Conservation (phyloP, 2,329 filamentous ascomycete species). For the Eurotiales sp. region DNA sequence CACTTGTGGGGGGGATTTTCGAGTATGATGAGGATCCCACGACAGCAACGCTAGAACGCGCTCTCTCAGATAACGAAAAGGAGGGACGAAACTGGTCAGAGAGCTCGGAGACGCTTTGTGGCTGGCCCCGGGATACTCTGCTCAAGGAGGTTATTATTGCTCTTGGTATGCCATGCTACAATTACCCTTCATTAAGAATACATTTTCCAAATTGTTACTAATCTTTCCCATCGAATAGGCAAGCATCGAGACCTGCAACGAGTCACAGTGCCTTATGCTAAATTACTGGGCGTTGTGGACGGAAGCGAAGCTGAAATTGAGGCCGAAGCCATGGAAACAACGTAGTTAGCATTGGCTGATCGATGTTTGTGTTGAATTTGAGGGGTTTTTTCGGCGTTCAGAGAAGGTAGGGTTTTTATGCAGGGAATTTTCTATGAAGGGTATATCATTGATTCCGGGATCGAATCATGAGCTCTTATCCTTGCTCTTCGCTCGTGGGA, state of each 20-base stretch:
- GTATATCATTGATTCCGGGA: neutral
- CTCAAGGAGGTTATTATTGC: constrained; percentile 89
- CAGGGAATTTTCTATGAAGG: neutral
- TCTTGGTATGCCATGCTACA: constrained; percentile 62
- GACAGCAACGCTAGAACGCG: constrained; percentile 17
- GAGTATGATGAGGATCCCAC: constrained; percentile 54
- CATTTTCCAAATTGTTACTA: neutral
- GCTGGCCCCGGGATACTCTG: constrained; percentile 84
- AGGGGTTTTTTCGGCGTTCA: constrained; percentile 2
- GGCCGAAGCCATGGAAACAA: constrained; percentile 28
- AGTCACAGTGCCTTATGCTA: constrained; percentile 90
- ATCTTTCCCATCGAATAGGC: constrained; percentile 51
- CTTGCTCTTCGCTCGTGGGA: neutral
- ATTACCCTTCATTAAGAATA: neutral
- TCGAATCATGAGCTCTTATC: neutral
- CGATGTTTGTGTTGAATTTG: neutral
- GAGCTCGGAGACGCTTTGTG: constrained; percentile 69
- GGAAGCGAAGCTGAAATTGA: constrained; percentile 26
- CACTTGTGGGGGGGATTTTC: constrained; percentile 68
- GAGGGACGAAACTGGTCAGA: constrained; percentile 46
- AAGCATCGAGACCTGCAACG: constrained; percentile 95
- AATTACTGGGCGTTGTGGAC: constrained; percentile 61
- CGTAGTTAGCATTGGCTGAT: neutral
- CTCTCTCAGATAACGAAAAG: constrained; percentile 28
- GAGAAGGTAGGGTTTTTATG: neutral